phyloP scores from a whole-genome alignment of 1,284 basidiomycete genomes.

The Athelia psychrophila region DNA sequence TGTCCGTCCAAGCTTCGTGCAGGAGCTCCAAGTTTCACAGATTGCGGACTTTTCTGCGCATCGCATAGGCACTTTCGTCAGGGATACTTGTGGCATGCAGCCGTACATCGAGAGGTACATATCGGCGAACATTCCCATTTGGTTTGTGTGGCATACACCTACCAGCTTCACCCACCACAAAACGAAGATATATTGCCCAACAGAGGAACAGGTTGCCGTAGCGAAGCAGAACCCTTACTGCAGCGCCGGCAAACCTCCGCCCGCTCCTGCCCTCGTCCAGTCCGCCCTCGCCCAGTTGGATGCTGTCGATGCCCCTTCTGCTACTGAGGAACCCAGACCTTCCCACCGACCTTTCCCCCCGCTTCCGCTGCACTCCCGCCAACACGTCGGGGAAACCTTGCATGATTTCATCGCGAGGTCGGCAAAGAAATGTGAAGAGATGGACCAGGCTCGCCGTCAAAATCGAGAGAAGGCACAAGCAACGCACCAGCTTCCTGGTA shows the following conservation, averaged over 20 bases:
- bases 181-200: not conserved
- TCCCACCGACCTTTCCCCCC: too few species aligned
- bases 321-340: not conserved
- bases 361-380: not conserved
- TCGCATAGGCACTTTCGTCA: not conserved
- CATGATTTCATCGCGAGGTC: not conserved
- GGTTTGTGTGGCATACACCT: not conserved
- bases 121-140: not conserved
- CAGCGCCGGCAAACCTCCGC: too few species aligned
- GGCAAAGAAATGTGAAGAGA: not conserved
- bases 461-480: not conserved
- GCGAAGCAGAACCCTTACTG: not conserved
- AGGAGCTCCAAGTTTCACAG: not conserved
- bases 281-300: not conserved
- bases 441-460: not conserved
- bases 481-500: not conserved
- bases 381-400: not conserved
- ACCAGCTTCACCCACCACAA: not conserved
- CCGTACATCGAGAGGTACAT: not conserved
- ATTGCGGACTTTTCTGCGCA: not conserved
- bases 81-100: not conserved
- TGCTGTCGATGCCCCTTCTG: not conserved
- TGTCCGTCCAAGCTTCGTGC: not conserved
- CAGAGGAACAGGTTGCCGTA: not conserved
- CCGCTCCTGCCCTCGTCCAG: not conserved